These are phyloP conservation scores for Chrysoporthe deuterocubensis DNA, from an alignment of 2,329 filamentous ascomycete species.

Conservation along the genomic window DNA sequence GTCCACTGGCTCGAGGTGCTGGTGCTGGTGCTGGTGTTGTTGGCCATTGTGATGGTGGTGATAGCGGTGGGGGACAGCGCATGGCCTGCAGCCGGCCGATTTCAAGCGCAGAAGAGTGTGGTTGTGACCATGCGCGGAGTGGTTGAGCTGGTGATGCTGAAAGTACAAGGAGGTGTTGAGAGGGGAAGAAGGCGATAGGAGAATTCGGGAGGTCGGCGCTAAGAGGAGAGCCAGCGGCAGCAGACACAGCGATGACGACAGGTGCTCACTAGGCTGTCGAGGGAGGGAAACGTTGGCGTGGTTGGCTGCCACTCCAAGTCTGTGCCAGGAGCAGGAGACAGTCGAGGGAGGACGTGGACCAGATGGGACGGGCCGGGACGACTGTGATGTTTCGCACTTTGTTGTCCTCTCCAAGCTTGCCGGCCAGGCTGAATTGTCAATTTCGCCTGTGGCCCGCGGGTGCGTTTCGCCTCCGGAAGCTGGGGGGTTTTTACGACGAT, in stretches of 20 bases:
- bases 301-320: too few relatives aligned
- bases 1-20: conserved; percentile 55
- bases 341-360: neutral
- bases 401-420: neutral
- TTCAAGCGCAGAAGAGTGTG: conserved; percentile 26
- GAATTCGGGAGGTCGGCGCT: neutral
- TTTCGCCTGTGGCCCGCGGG: conserved; percentile 6
- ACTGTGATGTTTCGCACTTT: neutral
- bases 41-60: conserved; percentile 2
- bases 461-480: neutral
- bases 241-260: neutral
- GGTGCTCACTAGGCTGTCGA: neutral
- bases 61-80: conserved; percentile 27
- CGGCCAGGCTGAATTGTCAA: neutral
- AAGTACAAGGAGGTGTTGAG: neutral
- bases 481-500: neutral
- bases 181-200: neutral
- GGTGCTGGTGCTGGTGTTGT: conserved; percentile 38
- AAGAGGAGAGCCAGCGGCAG: neutral
- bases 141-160: neutral
- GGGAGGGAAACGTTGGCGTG: neutral
- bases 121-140: conserved; percentile 20
- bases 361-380: neutral
- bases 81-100: conserved; percentile 28
- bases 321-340: neutral